Conservation (phyloP, 176 grass and related monocot species). For the Echinochloa phyllopogon region DNA sequence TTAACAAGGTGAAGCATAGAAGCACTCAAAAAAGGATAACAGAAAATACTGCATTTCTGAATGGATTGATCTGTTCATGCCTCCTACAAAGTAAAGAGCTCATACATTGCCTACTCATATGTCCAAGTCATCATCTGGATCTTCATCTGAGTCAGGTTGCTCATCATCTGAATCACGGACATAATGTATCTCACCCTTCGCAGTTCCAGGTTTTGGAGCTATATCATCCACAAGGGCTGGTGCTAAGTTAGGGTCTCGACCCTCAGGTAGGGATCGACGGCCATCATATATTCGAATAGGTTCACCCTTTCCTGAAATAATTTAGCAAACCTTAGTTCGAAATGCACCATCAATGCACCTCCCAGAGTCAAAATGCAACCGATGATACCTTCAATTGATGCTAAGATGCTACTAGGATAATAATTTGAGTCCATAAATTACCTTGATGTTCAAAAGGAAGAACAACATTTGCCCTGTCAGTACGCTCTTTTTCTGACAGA, state of each 20-base stretch:
- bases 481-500: slow-evolving; percentile 82
- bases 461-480: slow-evolving; percentile 83
- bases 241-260: slow-evolving; percentile 31
- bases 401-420: neutral
- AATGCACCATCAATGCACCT: slow-evolving; percentile 20
- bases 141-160: slow-evolving; percentile 92
- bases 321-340: slow-evolving; percentile 15
- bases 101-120: slow-evolving; percentile 52
- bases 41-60: slow-evolving; percentile 12
- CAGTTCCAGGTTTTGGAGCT: slow-evolving; percentile 44
- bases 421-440: slow-evolving; percentile 25
- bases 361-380: slow-evolving; percentile 19
- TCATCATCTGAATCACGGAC: slow-evolving; percentile 96
- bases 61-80: neutral
- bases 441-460: slow-evolving; percentile 99
- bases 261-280: slow-evolving; percentile 62
- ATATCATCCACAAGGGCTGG: slow-evolving; percentile 40
- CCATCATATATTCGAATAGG: slow-evolving; percentile 85
- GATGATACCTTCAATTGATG: neutral
- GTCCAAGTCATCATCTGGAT: slow-evolving; percentile 96
- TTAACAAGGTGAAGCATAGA: neutral
- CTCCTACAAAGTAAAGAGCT: slow-evolving; percentile 5
- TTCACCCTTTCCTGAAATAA: slow-evolving; percentile 68
- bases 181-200: slow-evolving; percentile 88
- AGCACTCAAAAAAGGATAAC: neutral